phyloP scores from a whole-genome alignment of 371 early-diverging fungal species.

The Mortierella sp. region DNA sequence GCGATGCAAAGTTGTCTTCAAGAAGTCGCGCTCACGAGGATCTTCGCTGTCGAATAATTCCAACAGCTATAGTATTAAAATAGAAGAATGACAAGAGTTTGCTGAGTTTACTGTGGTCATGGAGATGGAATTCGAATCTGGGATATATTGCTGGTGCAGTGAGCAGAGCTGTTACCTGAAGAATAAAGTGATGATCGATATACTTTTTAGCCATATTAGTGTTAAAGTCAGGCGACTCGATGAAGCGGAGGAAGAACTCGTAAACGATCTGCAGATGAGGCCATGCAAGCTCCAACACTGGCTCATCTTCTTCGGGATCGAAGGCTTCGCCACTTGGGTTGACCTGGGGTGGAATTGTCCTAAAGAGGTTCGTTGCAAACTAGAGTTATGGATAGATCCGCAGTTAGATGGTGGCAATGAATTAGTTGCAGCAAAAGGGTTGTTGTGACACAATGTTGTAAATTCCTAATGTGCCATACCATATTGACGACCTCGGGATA shows the following conservation, averaged over 20 bases:
- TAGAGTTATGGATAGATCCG: conserved; percentile 35
- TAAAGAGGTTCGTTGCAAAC: conserved; percentile 93
- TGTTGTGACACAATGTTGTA: background rate
- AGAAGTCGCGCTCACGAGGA: conserved; percentile 96
- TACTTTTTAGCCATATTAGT: conserved; percentile 94
- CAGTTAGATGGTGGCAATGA: background rate
- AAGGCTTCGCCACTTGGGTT: conserved; percentile 93
- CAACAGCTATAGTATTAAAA: conserved; percentile 70
- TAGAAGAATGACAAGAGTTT: background rate
- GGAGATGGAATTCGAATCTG: background rate
- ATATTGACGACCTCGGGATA: conserved; percentile 93
- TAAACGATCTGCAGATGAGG: conserved; percentile 98
- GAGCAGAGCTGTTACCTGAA: conserved; percentile 68
- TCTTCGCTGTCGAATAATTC: conserved; percentile 98
- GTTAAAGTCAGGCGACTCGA: conserved; percentile 97
- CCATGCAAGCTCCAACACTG: conserved; percentile 95
- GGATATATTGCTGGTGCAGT: background rate
- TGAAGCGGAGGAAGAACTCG: conserved; percentile 96
- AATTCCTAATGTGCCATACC: conserved; percentile 66
- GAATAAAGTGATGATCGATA: conserved; percentile 94
- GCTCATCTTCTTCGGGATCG: conserved; percentile 99
- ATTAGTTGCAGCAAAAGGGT: background rate
- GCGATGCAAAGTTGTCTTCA: conserved; percentile 97
- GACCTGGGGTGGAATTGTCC: conserved; percentile 94
- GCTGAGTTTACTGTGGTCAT: background rate